Conservation (phyloP, 306 rosid genomes). For the Medicago ruthenica region DNA sequence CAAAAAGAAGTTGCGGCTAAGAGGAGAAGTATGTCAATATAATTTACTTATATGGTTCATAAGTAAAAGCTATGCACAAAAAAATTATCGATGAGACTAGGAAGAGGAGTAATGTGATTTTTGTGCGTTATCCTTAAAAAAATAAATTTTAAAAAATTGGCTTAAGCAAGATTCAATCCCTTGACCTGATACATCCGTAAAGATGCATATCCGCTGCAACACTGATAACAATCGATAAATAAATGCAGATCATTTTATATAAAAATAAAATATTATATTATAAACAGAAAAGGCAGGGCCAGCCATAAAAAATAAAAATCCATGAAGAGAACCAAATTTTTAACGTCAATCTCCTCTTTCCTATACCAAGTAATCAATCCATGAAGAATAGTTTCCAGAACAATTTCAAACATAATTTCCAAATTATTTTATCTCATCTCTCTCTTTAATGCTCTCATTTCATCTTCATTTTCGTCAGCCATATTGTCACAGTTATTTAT, state of each 20-base stretch:
- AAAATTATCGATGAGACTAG: neutral
- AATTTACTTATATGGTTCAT: too few species aligned
- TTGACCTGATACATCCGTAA: neutral
- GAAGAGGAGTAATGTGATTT: neutral
- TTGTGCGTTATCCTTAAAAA: neutral
- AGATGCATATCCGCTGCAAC: neutral
- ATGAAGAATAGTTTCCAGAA: neutral
- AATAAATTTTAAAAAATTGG: neutral
- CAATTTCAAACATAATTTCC: too few species aligned
- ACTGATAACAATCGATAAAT: neutral
- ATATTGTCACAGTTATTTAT: neutral
- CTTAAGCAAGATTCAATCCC: neutral
- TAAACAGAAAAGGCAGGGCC: neutral
- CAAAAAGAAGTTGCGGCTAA: too few species aligned
- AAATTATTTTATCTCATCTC: neutral
- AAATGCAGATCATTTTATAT: neutral
- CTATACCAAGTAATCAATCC: neutral
- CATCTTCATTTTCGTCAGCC: slow-evolving; percentile 40
- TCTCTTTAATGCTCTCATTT: slow-evolving; percentile 38
- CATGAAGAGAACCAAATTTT: neutral
- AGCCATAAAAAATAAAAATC: neutral
- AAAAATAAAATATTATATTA: neutral
- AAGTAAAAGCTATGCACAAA: too few species aligned
- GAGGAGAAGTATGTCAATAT: too few species aligned
- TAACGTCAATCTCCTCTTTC: neutral